A percentile compares a stretch with the other conserved stretches of the same genome.
These are phyloP conservation scores for Fusarium sp. DNA, from an alignment of 2,329 filamentous ascomycete genomes.

Conservation along the genomic window DNA sequence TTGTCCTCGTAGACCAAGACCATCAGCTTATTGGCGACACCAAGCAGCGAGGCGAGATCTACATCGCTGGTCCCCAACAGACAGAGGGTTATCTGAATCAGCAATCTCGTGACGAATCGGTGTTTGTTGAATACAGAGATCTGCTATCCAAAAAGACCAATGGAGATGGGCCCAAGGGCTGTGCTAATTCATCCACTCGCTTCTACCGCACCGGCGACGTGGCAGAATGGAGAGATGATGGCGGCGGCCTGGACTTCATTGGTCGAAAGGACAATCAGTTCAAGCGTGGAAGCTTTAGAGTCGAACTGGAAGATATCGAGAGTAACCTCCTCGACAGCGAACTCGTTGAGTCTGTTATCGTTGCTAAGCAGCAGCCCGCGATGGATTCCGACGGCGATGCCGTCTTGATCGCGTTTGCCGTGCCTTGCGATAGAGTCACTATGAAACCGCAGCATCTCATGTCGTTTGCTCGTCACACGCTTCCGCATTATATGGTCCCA, in stretches of 20 bases:
- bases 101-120: background rate
- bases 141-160: fast-evolving
- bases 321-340: background rate
- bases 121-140: fast-evolving
- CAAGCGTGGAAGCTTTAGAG: slow-evolving; percentile 2
- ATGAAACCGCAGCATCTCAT: background rate
- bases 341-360: background rate
- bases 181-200: background rate
- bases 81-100: background rate
- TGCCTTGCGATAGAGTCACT: background rate
- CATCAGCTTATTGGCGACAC: background rate
- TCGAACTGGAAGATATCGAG: slow-evolving; percentile 7
- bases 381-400: background rate
- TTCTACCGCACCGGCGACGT: slow-evolving; percentile 7
- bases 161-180: background rate
- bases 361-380: background rate
- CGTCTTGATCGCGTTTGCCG: background rate
- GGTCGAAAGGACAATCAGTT: slow-evolving; percentile 6
- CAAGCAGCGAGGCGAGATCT: slow-evolving; percentile 7
- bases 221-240: slow-evolving; percentile 9
- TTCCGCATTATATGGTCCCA: slow-evolving; percentile 4
- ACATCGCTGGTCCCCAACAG: slow-evolving; percentile 2
- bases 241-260: background rate
- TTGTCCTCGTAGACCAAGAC: background rate
- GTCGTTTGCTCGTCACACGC: background rate